Evolutionary conservation across 805 yeast species (phyloP).

Genomic region (Suhomyces tanzawaensis): DNA sequence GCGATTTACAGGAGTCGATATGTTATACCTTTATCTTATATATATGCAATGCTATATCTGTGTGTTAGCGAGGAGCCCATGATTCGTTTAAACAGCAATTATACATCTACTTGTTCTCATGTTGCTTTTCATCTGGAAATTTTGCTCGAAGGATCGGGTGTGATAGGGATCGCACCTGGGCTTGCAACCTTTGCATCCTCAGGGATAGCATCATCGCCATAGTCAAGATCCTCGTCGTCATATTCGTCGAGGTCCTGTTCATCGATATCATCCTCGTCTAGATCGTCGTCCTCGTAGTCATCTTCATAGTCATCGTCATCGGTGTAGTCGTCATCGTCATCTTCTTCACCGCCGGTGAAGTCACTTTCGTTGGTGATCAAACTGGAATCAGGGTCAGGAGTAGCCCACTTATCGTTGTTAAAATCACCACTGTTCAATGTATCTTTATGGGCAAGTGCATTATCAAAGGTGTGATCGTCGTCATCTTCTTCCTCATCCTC

Average conservation of each 20-base stretch:
- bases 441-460: slow-evolving; percentile 2
- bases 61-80: no score
- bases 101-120: no score
- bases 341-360: slow-evolving; percentile 20
- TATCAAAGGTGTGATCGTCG: slow-evolving; percentile 23
- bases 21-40: no score
- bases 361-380: slow-evolving; percentile 12
- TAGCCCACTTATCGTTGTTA: slow-evolving; percentile 9
- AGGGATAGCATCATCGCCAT: slow-evolving; percentile 12
- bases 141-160: neutral
- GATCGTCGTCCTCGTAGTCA: slow-evolving; percentile 18
- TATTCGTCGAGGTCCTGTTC: slow-evolving; percentile 25
- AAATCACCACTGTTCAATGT: slow-evolving; percentile 15
- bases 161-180: neutral
- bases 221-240: slow-evolving; percentile 16
- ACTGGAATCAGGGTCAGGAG: slow-evolving; percentile 13
- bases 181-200: slow-evolving; percentile 8
- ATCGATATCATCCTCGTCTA: slow-evolving; percentile 10
- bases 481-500: slow-evolving; percentile 24
- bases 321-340: slow-evolving; percentile 15
- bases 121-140: no score
- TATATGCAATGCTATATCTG: no score
- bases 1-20: no score
- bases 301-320: slow-evolving; percentile 26
- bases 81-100: no score